Percentiles rank a stretch among this genome's conserved stretches.
These are phyloP conservation scores for Ballota nigra DNA, from an alignment of 257 asterid genomes.

Conservation along the genomic window DNA sequence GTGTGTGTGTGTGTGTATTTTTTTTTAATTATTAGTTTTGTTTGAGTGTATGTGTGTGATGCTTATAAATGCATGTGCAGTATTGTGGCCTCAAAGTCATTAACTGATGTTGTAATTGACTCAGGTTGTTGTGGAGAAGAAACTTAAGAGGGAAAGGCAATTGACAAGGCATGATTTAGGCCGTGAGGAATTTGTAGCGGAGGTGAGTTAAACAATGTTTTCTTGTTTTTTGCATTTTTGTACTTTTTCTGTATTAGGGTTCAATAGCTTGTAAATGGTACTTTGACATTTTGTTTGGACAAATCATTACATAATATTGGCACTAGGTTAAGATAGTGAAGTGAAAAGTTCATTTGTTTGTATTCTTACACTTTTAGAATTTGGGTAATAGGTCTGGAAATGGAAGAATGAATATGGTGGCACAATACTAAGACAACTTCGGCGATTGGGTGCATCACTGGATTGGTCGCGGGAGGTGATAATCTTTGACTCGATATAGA, in stretches of 20 bases:
- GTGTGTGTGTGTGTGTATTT: too few species aligned
- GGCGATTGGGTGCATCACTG: slow-evolving; percentile 85
- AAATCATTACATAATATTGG: neutral
- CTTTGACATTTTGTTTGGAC: neutral
- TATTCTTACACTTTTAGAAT: slow-evolving; percentile 9
- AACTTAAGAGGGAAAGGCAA: slow-evolving; percentile 70
- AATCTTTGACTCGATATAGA: slow-evolving; percentile 6
- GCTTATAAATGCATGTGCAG: neutral
- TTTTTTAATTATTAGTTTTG: neutral
- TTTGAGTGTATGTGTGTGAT: neutral
- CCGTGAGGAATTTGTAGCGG: slow-evolving; percentile 64
- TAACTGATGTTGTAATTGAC: slow-evolving; percentile 23
- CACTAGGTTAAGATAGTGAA: neutral
- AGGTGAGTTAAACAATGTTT: slow-evolving; percentile 48
- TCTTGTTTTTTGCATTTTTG: slow-evolving; percentile 1
- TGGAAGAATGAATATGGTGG: slow-evolving; percentile 94
- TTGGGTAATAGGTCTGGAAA: slow-evolving; percentile 71
- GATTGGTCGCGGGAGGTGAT: slow-evolving; percentile 97
- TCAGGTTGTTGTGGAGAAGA: slow-evolving; percentile 94
- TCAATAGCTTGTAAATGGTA: neutral
- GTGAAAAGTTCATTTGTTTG: slow-evolving; percentile 10
- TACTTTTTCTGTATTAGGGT: neutral
- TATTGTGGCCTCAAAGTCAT: neutral
- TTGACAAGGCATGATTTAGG: slow-evolving; percentile 83
- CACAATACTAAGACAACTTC: slow-evolving; percentile 77